phyloP scores from a whole-genome alignment of 2,329 filamentous ascomycete species.

The Drechslerella stenobrocha region DNA sequence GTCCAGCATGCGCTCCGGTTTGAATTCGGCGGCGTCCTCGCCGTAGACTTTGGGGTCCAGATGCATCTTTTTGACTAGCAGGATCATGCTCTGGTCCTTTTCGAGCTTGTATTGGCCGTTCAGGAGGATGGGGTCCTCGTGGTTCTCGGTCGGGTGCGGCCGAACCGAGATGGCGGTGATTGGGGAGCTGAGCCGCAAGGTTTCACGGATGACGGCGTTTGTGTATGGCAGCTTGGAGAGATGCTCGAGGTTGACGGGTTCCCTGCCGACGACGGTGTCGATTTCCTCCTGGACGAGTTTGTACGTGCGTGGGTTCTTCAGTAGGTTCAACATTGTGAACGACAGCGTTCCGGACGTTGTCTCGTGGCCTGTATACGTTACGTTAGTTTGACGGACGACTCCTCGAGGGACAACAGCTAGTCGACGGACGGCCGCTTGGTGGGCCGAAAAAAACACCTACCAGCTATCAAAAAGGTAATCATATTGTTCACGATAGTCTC shows the following conservation, averaged over 20 bases:
- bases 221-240: conserved; percentile 69
- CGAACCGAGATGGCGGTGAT: conserved; percentile 64
- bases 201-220: conserved; percentile 67
- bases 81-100: conserved; percentile 60
- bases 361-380: conserved; percentile 70
- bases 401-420: no score
- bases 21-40: conserved; percentile 67
- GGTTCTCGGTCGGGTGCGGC: conserved; percentile 59
- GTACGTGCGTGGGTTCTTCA: conserved; percentile 66
- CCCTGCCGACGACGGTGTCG: conserved; percentile 66
- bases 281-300: conserved; percentile 69
- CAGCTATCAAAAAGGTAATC: conserved; percentile 72
- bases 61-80: conserved; percentile 63
- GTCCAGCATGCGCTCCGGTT: conserved; percentile 72
- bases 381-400: no score
- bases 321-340: conserved; percentile 67
- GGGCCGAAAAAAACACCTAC: no score
- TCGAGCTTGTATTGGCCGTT: conserved; percentile 66
- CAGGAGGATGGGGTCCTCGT: conserved; percentile 58
- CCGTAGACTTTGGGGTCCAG: conserved; percentile 68
- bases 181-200: conserved; percentile 66
- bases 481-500: conserved; percentile 69
- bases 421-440: no score
- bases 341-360: conserved; percentile 70
- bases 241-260: conserved; percentile 65